A percentile compares a stretch with the other conserved stretches of the same genome.
These are phyloP conservation scores for Ustilago loliicola DNA, from an alignment of 1,284 basidiomycete species.

Conservation along the genomic window DNA sequence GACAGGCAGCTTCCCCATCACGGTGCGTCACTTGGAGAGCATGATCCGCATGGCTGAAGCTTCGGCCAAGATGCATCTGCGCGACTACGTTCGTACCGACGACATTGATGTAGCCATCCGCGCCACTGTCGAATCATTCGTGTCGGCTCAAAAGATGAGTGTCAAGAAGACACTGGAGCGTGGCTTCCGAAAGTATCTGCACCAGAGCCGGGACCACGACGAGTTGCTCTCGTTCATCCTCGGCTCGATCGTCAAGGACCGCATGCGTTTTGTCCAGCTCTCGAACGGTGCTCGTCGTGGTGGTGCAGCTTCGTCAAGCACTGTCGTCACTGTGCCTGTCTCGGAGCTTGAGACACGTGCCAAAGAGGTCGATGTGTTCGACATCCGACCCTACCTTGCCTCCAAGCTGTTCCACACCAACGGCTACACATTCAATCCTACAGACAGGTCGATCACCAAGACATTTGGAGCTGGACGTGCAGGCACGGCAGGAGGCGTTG, in stretches of 20 bases:
- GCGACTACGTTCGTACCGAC: slow-evolving; percentile 94
- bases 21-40: slow-evolving; percentile 95
- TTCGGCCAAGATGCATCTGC: slow-evolving; percentile 96
- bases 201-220: slow-evolving; percentile 91
- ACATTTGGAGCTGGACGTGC: slow-evolving; percentile 51
- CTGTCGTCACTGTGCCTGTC: slow-evolving; percentile 61
- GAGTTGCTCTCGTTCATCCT: slow-evolving; percentile 94
- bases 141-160: slow-evolving; percentile 95
- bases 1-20: slow-evolving; percentile 97
- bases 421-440: slow-evolving; percentile 77
- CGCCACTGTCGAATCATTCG: slow-evolving; percentile 93
- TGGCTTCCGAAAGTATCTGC: slow-evolving; percentile 92
- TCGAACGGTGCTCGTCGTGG: slow-evolving; percentile 64
- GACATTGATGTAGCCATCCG: slow-evolving; percentile 98
- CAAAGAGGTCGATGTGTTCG: slow-evolving; percentile 93
- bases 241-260: slow-evolving; percentile 94
- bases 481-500: slow-evolving; percentile 21
- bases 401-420: slow-evolving; percentile 89
- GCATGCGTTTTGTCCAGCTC: slow-evolving; percentile 78
- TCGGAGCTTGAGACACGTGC: slow-evolving; percentile 74
- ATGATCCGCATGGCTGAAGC: slow-evolving; percentile 99
- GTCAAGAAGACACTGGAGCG: slow-evolving; percentile 98
- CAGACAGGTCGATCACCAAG: slow-evolving; percentile 62
- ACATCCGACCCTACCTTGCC: slow-evolving; percentile 85
- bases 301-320: slow-evolving; percentile 25